A percentile compares a stretch with the other conserved stretches of the same genome.
These are phyloP conservation scores for Exophiala spinifera DNA, from an alignment of 2,329 filamentous ascomycete species.

Conservation along the genomic window DNA sequence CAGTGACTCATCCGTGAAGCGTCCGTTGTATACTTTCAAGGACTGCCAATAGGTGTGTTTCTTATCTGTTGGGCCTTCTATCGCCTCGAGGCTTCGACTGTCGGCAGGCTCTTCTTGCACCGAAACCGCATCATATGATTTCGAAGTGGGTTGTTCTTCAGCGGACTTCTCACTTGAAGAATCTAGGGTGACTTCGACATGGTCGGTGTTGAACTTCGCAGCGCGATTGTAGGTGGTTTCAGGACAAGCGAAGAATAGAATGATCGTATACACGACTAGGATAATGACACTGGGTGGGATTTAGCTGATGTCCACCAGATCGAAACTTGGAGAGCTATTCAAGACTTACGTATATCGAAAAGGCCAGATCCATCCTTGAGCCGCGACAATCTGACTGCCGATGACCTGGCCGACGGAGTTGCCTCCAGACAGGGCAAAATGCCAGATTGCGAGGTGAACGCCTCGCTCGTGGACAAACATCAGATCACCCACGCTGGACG, in stretches of 20 bases:
- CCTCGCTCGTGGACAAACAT: constrained; percentile 11
- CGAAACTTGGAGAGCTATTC: no score
- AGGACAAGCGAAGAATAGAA: not conserved
- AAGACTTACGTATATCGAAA: not conserved
- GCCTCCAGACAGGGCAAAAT: not conserved
- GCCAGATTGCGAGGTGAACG: not conserved
- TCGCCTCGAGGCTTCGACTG: no score
- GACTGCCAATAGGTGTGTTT: not conserved
- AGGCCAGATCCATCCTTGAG: not conserved
- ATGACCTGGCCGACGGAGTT: constrained; percentile 2
- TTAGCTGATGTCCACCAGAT: no score
- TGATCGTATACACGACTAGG: not conserved
- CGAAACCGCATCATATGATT: no score
- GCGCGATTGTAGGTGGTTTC: not conserved
- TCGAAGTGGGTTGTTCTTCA: no score
- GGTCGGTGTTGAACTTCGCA: not conserved
- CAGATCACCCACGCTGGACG: constrained; percentile 13
- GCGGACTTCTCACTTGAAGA: no score
- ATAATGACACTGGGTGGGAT: not conserved
- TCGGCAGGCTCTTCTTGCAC: no score
- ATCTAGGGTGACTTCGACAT: no score
- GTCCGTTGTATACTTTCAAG: not conserved
- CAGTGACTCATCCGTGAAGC: not conserved
- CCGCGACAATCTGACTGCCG: not conserved
- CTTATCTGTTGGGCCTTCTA: no score